Base-by-base conservation (phyloP, 371 early-diverging fungal species). In the Zychaea mexicana region DNA sequence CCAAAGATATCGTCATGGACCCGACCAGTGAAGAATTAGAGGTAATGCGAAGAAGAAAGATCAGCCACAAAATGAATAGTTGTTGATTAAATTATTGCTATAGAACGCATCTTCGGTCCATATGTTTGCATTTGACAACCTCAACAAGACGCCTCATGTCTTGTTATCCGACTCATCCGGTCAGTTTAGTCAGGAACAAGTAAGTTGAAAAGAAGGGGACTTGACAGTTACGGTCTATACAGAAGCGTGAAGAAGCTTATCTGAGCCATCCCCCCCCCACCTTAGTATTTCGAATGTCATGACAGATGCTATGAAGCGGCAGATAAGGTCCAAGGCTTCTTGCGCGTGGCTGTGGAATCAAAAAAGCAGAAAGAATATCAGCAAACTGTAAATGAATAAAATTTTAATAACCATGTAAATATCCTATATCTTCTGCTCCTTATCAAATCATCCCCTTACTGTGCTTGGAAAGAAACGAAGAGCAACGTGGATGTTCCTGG, bases 81-180 rank as follows among this genome's bases (percentile, higher is more conserved):
- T 57, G 13, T 42, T 17, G 13, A 42, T 42, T 4, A 36, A 55
- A 22, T 53, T 69, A n/a, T n/a, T n/a, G n/a, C n/a, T n/a, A n/a
- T n/a, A 89, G 78, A 72, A 73, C 22, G 91, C 94, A 0, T 66
- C 71, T 65, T 96, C 96, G 0, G 71, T 79, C 26, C 98, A 97
- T 66, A 89, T 88, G 3, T 93, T 95, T 83, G 94, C 91, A 28
- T 95, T 96, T 74, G 89, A 90, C 62, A 86, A 81, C 63, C 65
- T 70, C 21, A 52, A 69, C 38, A 67, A 68, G 60, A 67, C 77
- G 32, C 58, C 64, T 17, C 59, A 70, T 21, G 58, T 79, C 10
- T 55, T 85, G 52, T 79, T 85, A 63, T 85, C 82, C 28, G 83
- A 92, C 38, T 92, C 92, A 31, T 81, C 73, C 12, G 95, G 95